Percentiles rank a stretch among this genome's conserved stretches.
Conservation (phyloP, 1,284 basidiomycete genomes). For the Rhizoctonia solani region DNA sequence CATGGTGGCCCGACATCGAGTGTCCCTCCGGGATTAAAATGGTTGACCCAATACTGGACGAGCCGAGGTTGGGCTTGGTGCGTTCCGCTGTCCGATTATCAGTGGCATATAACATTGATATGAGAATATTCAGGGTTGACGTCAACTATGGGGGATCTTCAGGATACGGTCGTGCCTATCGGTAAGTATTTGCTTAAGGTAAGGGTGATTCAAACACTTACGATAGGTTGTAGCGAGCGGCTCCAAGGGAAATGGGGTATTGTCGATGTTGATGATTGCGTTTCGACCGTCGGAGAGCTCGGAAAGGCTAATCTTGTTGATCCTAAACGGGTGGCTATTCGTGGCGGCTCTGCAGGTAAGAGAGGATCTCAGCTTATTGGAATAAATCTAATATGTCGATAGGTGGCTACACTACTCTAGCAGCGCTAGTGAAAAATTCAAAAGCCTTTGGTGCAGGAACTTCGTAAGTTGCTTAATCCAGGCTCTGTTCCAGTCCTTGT, state of each 20-base stretch:
- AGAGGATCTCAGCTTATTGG: neutral
- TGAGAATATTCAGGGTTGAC: constrained; percentile 53
- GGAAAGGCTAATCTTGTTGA: constrained; percentile 55
- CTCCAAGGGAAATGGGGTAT: constrained; percentile 68
- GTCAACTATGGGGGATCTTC: constrained; percentile 74
- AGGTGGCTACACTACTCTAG: constrained; percentile 65
- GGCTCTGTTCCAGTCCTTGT: neutral
- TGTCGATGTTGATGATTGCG: constrained; percentile 65
- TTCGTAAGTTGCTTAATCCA: constrained; percentile 41
- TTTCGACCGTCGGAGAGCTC: constrained; percentile 56
- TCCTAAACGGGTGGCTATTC: constrained; percentile 59
- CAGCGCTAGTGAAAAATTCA: constrained; percentile 50
- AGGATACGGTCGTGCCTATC: constrained; percentile 64
- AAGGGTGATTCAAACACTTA: neutral
- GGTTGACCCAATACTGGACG: constrained; percentile 64
- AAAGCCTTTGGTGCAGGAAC: constrained; percentile 55
- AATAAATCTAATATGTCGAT: neutral
- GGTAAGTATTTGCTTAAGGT: constrained; percentile 44
- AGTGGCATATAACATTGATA: neutral
- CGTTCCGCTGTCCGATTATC: constrained; percentile 36
- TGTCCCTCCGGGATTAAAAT: constrained; percentile 54
- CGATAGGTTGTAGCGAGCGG: constrained; percentile 49
- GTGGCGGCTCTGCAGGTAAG: constrained; percentile 56
- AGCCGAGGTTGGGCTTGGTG: constrained; percentile 63
- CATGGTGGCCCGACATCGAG: constrained; percentile 70